Conservation (phyloP, 495 filamentous ascomycete species). For the Jackrogersella minutella region DNA sequence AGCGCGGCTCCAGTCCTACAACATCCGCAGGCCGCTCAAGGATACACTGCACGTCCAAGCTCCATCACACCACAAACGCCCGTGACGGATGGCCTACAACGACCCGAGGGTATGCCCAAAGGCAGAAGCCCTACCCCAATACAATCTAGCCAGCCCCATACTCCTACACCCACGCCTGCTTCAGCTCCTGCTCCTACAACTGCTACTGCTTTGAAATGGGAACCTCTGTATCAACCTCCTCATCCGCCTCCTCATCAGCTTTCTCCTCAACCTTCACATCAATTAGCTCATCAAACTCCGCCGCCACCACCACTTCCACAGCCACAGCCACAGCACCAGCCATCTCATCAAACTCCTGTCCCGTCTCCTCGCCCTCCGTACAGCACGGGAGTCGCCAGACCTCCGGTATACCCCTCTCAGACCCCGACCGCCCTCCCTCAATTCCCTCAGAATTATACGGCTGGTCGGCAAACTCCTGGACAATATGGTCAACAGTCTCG, state of each 20-base stretch:
- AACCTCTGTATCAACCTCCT: constrained; percentile 57
- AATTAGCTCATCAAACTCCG: constrained; percentile 40
- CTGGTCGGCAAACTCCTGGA: constrained; percentile 35
- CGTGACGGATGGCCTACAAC: constrained; percentile 45
- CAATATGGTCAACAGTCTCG: constrained; percentile 35
- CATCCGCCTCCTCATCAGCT: constrained; percentile 27
- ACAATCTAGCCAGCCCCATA: constrained; percentile 38
- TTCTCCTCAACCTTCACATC: constrained; percentile 32
- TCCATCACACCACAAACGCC: constrained; percentile 35
- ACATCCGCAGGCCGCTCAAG: constrained; percentile 49
- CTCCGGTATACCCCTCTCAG: constrained; percentile 39
- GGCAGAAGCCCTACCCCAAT: constrained; percentile 40
- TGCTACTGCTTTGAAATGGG: constrained; percentile 52
- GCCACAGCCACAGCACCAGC: constrained; percentile 23
- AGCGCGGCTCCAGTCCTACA: constrained; percentile 50
- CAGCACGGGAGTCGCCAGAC: constrained; percentile 32
- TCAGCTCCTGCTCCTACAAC: constrained; percentile 21
- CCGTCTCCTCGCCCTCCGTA: constrained; percentile 43
- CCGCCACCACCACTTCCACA: constrained; percentile 28
- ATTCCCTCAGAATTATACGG: constrained; percentile 32
- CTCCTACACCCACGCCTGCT: constrained; percentile 3
- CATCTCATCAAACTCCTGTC: constrained; percentile 39
- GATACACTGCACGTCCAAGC: constrained; percentile 39
- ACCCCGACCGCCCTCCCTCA: constrained; percentile 34
- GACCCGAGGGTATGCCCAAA: constrained; percentile 36